Evolutionary conservation across 495 filamentous ascomycete genomes (phyloP), one percentile per base, ranked within the genome.

Genomic region (Aspergillus nidulans): DNA sequence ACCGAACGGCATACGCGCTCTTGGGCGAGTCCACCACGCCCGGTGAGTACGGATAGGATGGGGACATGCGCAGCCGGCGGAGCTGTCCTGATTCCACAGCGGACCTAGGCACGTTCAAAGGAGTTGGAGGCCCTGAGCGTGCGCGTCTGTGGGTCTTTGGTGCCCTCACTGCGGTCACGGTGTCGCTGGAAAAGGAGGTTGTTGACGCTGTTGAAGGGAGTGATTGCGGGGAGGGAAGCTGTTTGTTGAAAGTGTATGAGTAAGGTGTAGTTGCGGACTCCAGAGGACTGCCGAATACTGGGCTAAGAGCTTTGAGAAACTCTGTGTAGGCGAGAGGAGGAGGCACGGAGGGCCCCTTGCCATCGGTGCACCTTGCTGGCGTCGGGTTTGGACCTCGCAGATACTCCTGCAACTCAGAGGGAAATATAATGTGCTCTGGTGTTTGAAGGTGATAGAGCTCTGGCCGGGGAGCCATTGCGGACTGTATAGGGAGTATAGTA

Each of bases 271-370:
- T 20, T 23, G 44, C 23, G 45, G 49, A 23, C 0, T 41, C 6
- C 16, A 1, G n/a, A 19, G 54, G 42, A 26, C 52, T 53, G 16
- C 45, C 40, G 25, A 48, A 58, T 6, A 45, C 39, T 1, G 59
- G 59, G 41, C 59, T 62, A 15, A 62, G 54, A 9, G 59, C 43
- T n/a, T 58, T 58, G 23, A 62, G 52, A 21, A 62, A 62, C 13
- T 62, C 59, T 7, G 55, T 58, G 28, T 62, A 62, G n/a, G 59
- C 54, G 15, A 43, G 32, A 24, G 59, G 59, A 38, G 59, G 59
- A 6, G 48, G 45, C 9, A 48, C 45, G 42, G 39, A 61, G 12
- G 59, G 19, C 23, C 32, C 34, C 20, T 52, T 52, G 20, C 6
- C 19, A 26, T 58, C 53, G 3, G 32, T 19, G 15, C 23, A 25